Evolutionary conservation across 2,329 filamentous ascomycete species (phyloP), one percentile per base, ranked within the genome.

Genomic region (Dothiorella sarmentorum): DNA sequence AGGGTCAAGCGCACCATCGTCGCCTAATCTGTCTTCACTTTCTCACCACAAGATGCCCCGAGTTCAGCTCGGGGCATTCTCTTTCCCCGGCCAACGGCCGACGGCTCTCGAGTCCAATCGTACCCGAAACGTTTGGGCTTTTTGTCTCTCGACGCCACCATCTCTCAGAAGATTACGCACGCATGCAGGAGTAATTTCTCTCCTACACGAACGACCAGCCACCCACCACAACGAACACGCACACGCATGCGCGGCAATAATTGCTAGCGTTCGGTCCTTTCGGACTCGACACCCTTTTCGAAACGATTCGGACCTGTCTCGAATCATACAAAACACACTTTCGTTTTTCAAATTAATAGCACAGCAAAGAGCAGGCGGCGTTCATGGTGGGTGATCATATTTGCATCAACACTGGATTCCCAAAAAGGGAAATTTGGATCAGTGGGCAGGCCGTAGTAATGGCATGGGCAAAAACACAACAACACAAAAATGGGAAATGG

Each of bases 341-440:
- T 7, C 45, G 35, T 51, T 37, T 20, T n/a, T n/a, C n/a, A n/a
- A n/a, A n/a, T n/a, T n/a, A n/a, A 51, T 49, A 26, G 18, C 29
- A 51, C 31, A 31, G 45, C 45, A 37, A 51, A 37, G 29, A 51
- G 31, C 45, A 31, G 45, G n/a, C 20, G 45, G 45, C 45, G 45
- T 51, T 51, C n/a, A 3, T 51, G 18, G 35, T n/a, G n/a, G n/a
- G n/a, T n/a, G n/a, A n/a, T n/a, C n/a, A n/a, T n/a, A n/a, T 27
- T 29, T 37, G 45, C 29, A 51, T 51, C 20, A 26, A 9, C 35
- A 27, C 49, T 37, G 49, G 33, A 18, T 53, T 35, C 40, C 29
- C 27, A 53, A 9, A 3, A n/a, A 22, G 22, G 15, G 29, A 10
- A 53, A 53, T 40, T 53, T 53, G 49, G 49, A 38, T 40, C 49